These are phyloP conservation scores for Erodium trifolium DNA, from an alignment of 441 rosid genomes.

Conservation along the genomic window DNA sequence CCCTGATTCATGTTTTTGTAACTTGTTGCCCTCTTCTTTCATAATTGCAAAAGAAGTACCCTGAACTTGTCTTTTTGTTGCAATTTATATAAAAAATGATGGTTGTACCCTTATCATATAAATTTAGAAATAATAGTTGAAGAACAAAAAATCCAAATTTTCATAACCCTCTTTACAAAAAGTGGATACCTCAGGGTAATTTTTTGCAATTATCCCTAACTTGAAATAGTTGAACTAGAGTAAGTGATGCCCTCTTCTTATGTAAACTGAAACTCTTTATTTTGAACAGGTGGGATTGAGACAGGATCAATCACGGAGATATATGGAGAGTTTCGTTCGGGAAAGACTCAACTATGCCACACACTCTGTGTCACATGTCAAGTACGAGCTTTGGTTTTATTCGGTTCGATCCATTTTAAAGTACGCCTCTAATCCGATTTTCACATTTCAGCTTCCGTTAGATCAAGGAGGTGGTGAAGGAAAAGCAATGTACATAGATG, in stretches of 20 bases:
- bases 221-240: not conserved
- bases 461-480: constrained; percentile 99
- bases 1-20: no score
- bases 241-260: not conserved
- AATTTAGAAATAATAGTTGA: no score
- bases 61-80: no score
- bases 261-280: constrained; percentile 15
- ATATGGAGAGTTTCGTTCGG: constrained; percentile 93
- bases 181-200: no score
- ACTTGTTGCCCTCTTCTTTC: no score
- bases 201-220: no score
- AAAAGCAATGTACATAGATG: constrained; percentile 95
- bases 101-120: no score
- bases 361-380: constrained; percentile 95
- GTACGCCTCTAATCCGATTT: constrained; percentile 11
- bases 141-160: no score
- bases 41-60: no score
- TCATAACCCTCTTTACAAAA: no score
- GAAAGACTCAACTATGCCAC: constrained; percentile 96
- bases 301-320: constrained; percentile 93
- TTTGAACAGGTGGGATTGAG: constrained; percentile 69
- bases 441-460: constrained; percentile 65
- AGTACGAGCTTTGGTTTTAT: constrained; percentile 36
- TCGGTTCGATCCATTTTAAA: not conserved
- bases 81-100: no score